Conservation (phyloP, 2,329 filamentous ascomycete species). For the Metarhizium anisopliae region DNA sequence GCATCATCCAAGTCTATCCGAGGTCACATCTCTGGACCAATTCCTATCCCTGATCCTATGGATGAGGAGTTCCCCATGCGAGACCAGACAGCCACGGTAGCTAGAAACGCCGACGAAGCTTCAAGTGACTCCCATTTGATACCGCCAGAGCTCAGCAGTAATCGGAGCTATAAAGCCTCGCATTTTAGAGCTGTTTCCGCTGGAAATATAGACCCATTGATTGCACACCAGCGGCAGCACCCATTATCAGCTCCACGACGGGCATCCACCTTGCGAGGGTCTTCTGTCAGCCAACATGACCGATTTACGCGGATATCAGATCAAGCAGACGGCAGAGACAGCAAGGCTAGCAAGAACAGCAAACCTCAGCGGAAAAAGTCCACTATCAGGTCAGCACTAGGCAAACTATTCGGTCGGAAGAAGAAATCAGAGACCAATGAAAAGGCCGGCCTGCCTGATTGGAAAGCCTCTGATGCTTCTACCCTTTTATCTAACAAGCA, state of each 20-base stretch:
- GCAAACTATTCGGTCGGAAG: constrained; percentile 49
- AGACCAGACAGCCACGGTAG: constrained; percentile 27
- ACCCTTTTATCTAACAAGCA: constrained; percentile 11
- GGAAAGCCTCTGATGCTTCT: not conserved
- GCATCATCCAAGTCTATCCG: constrained; percentile 40
- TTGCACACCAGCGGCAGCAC: not conserved
- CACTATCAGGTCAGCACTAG: constrained; percentile 44
- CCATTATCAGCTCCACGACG: not conserved
- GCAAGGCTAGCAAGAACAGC: not conserved
- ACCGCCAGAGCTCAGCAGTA: not conserved
- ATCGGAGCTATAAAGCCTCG: not conserved
- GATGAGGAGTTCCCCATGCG: constrained; percentile 48
- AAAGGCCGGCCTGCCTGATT: not conserved
- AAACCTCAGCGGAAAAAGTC: constrained; percentile 47
- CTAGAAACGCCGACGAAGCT: constrained; percentile 15
- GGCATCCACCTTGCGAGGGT: not conserved
- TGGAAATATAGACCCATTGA: not conserved
- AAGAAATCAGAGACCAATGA: constrained; percentile 32
- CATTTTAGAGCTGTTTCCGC: not conserved
- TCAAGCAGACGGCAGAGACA: constrained; percentile 7
- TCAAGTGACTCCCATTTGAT: not conserved
- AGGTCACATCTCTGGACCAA: constrained; percentile 53
- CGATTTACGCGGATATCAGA: constrained; percentile 9
- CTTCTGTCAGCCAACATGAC: not conserved
- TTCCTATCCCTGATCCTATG: constrained; percentile 39